Base-by-base conservation (phyloP, 805 yeast species). In the Blastobotrys attinorum region DNA sequence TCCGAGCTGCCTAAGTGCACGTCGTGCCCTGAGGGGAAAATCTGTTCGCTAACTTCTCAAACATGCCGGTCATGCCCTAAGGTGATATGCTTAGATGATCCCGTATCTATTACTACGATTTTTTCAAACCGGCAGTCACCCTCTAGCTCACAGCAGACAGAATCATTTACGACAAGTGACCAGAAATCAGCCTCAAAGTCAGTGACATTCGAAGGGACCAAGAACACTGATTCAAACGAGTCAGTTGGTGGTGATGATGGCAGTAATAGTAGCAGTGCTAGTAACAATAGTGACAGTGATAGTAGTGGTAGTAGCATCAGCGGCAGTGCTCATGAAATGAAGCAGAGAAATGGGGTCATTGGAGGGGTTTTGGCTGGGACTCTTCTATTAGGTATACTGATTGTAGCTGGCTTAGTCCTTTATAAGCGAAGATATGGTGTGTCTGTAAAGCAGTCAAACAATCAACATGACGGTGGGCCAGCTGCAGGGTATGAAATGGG, bases 31-130 rank as follows among this genome's bases (percentile, higher is more conserved):
- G 27, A 20, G 4, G 52, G 45, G 18, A 23, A 43, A 13, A 46
- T 43, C 10, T 51, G 54, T 31, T 20, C 42, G 17, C 35, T 51
- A n/a, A 39, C 54, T 10, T 18, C 46, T 18, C 48, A 47, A 23
- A 47, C 49, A 7, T 51, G 54, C 29, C 29, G 33, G 20, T 17
- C 46, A 4, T 51, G 54, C 39, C 40, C 54, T 4, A 21, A 39
- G 10, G 41, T 40, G 3, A 34, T 45, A 13, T 51, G 54, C 31
- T 25, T 47, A 7, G 40, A 37, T n/a, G 31, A 27, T 21, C n/a
- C n/a, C n/a, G n/a, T n/a, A n/a, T n/a, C n/a, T n/a, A n/a, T n/a
- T n/a, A n/a, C n/a, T n/a, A n/a, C n/a, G n/a, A n/a, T n/a, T n/a
- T n/a, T n/a, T n/a, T n/a, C n/a, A n/a, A n/a, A n/a, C n/a, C n/a